Conservation (phyloP, 192 early-diverging fungal genomes). For the Tieghemiomyces parasiticus region DNA sequence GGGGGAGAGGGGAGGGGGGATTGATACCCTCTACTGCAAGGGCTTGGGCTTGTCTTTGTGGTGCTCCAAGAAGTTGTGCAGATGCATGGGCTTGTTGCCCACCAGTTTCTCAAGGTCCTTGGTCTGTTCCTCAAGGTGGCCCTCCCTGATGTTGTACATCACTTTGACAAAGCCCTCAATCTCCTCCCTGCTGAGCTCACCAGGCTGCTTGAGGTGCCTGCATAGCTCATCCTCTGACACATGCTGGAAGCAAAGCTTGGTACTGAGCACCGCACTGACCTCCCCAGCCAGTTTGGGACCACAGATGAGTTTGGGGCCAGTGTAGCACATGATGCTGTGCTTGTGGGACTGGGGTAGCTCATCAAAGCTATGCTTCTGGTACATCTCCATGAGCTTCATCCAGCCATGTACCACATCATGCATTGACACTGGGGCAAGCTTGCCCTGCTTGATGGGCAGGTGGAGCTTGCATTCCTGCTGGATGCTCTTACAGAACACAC, state of each 20-base stretch:
- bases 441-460: too few relatives aligned
- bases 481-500: too few relatives aligned
- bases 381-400: too few relatives aligned
- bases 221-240: background rate
- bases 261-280: background rate
- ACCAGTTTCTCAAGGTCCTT: background rate
- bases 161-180: constrained; percentile 5
- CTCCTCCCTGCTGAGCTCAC: background rate
- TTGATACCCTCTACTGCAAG: background rate
- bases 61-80: background rate
- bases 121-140: background rate
- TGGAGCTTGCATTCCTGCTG: too few relatives aligned
- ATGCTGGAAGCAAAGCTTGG: background rate
- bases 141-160: background rate
- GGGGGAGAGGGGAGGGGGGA: background rate
- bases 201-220: background rate
- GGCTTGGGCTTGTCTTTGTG: background rate
- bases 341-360: background rate
- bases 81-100: background rate
- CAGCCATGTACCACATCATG: too few relatives aligned
- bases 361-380: background rate
- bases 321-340: background rate
- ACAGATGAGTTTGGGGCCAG: background rate
- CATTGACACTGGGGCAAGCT: too few relatives aligned
- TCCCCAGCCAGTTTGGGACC: background rate